These are phyloP conservation scores for Calonectria honghensis DNA, from an alignment of 2,329 filamentous ascomycete genomes.

Conservation along the genomic window DNA sequence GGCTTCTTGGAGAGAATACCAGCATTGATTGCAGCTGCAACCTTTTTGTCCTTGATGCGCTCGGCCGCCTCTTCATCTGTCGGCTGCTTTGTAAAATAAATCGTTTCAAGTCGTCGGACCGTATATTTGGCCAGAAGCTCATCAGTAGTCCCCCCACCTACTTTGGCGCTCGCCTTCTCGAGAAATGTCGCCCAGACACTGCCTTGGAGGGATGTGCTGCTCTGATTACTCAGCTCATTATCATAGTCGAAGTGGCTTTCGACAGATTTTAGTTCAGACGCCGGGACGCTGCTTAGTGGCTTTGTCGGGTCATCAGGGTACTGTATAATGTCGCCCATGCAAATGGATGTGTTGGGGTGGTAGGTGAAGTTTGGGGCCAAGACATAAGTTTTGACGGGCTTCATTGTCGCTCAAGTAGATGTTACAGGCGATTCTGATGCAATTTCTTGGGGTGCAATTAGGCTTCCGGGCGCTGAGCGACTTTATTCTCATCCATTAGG, in stretches of 20 bases:
- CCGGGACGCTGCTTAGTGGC: slow-evolving; percentile 23
- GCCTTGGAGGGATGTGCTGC: background rate
- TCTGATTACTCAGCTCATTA: slow-evolving; percentile 6
- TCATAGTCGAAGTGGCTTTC: slow-evolving; percentile 25
- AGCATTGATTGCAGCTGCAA: background rate
- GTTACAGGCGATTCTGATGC: too few species aligned
- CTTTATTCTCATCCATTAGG: too few species aligned
- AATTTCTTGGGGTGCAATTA: background rate
- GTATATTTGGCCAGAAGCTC: background rate
- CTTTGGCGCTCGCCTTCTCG: slow-evolving; percentile 17
- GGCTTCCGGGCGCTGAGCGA: background rate
- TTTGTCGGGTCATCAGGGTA: slow-evolving; percentile 16
- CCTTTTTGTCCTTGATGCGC: slow-evolving; percentile 3
- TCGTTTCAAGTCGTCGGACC: slow-evolving; percentile 1
- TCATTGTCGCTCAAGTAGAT: too few species aligned
- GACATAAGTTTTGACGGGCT: slow-evolving; percentile 10
- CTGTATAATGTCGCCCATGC: slow-evolving; percentile 15
- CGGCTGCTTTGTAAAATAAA: background rate
- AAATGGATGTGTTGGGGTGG: slow-evolving; percentile 31
- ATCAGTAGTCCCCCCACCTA: background rate
- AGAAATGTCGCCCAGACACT: slow-evolving; percentile 27
- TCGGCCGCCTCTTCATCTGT: slow-evolving; percentile 13
- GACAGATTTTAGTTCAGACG: background rate
- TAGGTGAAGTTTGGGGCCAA: slow-evolving; percentile 26
- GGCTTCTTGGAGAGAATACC: background rate